Evolutionary conservation across 176 grass and related monocot species (phyloP).

Genomic region (Phragmites australis): DNA sequence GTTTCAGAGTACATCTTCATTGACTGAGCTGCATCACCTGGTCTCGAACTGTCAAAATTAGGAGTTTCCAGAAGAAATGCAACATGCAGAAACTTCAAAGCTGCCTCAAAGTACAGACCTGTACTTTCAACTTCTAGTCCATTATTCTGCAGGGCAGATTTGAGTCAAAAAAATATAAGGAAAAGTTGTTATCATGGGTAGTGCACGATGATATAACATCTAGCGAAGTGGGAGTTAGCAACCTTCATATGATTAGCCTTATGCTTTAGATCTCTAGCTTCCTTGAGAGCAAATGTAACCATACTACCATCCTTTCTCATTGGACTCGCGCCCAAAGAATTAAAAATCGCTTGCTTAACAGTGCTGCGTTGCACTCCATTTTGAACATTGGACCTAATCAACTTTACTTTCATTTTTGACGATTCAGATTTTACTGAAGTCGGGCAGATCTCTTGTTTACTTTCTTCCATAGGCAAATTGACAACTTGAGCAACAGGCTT

Average conservation of each 20-base stretch:
- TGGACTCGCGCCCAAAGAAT: conserved; percentile 51
- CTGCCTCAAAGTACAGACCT: conserved; percentile 78
- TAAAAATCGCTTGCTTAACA: conserved; percentile 42
- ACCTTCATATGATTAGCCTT: conserved; percentile 85
- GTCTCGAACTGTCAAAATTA: conserved; percentile 55
- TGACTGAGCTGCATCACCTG: conserved; percentile 53
- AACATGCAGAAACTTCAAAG: conserved; percentile 85
- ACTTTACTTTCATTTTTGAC: conserved; percentile 40
- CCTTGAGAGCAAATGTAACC: conserved; percentile 60
- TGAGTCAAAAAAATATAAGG: conserved; percentile 35
- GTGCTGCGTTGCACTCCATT: conserved; percentile 45
- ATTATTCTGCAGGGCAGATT: conserved; percentile 55
- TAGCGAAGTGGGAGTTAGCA: conserved; percentile 3
- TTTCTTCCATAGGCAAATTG: conserved; percentile 48
- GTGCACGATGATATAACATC: conserved; percentile 36
- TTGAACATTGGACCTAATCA: conserved; percentile 42
- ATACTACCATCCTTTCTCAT: conserved; percentile 55
- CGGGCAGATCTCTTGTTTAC: conserved; percentile 37
- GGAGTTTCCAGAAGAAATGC: conserved; percentile 72
- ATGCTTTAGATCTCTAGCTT: conserved; percentile 86
- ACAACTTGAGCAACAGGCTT: conserved; percentile 31
- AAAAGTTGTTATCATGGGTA: conserved; percentile 13
- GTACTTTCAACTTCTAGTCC: conserved; percentile 65
- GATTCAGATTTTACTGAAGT: conserved; percentile 43
- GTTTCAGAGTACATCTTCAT: conserved; percentile 89